Percentiles rank a stretch among this genome's conserved stretches.
phyloP scores from a whole-genome alignment of 805 yeast genomes.

The Brettanomyces custersianus region DNA sequence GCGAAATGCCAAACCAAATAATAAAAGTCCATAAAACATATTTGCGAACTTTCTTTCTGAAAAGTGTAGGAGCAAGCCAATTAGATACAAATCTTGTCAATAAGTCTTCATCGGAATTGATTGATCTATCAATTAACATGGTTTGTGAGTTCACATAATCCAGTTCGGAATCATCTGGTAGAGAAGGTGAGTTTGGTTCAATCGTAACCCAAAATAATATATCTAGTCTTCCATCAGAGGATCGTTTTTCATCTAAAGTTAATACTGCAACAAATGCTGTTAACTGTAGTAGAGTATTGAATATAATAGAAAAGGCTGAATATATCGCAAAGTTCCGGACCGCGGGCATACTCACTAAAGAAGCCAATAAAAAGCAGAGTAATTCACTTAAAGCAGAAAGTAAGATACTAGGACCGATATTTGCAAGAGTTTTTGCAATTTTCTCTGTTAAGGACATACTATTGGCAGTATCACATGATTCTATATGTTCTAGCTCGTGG shows the following conservation, averaged over 20 bases:
- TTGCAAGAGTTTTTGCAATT: constrained; percentile 54
- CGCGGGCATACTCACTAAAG: constrained; percentile 89
- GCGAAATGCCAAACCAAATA: constrained; percentile 57
- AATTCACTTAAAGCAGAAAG: constrained; percentile 71
- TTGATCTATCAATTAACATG: constrained; percentile 3
- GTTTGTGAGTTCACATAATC: background rate
- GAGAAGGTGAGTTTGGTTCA: constrained; percentile 5
- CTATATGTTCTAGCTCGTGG: constrained; percentile 60
- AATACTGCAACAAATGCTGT: constrained; percentile 73
- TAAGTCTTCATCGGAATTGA: constrained; percentile 15
- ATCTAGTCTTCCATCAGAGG: constrained; percentile 53
- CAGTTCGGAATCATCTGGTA: constrained; percentile 8
- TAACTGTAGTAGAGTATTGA: constrained; percentile 71
- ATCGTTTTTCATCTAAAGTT: constrained; percentile 53
- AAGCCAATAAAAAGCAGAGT: constrained; percentile 70
- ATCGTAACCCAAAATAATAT: constrained; percentile 43
- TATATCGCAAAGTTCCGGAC: constrained; percentile 88
- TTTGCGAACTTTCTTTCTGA: constrained; percentile 37
- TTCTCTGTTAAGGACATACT: constrained; percentile 43
- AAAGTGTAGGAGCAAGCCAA: constrained; percentile 52
- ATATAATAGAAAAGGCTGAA: constrained; percentile 75
- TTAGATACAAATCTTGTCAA: constrained; percentile 34
- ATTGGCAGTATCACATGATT: constrained; percentile 26
- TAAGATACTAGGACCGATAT: constrained; percentile 82
- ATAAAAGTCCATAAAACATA: constrained; percentile 46